These are phyloP conservation scores for Kwoniella sp. DNA, from an alignment of 768 basidiomycete genomes.

Conservation along the genomic window DNA sequence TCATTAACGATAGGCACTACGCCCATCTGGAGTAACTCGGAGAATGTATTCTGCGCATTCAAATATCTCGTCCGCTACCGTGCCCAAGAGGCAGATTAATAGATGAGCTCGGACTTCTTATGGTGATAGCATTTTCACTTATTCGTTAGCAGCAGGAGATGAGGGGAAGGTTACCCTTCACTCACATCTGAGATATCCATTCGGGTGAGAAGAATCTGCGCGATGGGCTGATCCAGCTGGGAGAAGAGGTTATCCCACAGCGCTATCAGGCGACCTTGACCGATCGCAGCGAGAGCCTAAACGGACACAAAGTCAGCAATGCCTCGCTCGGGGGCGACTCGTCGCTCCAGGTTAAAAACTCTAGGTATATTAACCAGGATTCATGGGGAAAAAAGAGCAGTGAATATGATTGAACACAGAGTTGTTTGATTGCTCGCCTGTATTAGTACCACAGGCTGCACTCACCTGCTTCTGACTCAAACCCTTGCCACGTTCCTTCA, in stretches of 20 bases:
- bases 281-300: conserved; percentile 92
- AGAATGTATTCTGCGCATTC: conserved; percentile 94
- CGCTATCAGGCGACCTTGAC: conserved; percentile 92
- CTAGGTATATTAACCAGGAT: too few relatives aligned
- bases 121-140: too few relatives aligned
- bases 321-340: too few relatives aligned
- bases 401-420: too few relatives aligned
- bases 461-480: conserved; percentile 87
- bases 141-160: too few relatives aligned
- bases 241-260: conserved; percentile 96
- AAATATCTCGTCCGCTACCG: conserved; percentile 85
- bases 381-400: not conserved
- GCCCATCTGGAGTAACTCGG: conserved; percentile 86
- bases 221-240: conserved; percentile 90
- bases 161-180: too few relatives aligned
- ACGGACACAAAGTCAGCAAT: too few relatives aligned
- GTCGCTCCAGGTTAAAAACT: too few relatives aligned
- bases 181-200: conserved; percentile 94
- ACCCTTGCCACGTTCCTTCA: conserved; percentile 76
- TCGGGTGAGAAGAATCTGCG: conserved; percentile 88
- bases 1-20: conserved; percentile 98
- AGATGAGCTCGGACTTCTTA: conserved; percentile 11
- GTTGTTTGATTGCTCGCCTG: too few relatives aligned
- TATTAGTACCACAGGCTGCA: conserved; percentile 19
- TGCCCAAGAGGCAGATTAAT: not conserved